Evolutionary conservation across 1,284 basidiomycete species (phyloP), one percentile per base, ranked within the genome.

Genomic region (Jaminaea rosea): DNA sequence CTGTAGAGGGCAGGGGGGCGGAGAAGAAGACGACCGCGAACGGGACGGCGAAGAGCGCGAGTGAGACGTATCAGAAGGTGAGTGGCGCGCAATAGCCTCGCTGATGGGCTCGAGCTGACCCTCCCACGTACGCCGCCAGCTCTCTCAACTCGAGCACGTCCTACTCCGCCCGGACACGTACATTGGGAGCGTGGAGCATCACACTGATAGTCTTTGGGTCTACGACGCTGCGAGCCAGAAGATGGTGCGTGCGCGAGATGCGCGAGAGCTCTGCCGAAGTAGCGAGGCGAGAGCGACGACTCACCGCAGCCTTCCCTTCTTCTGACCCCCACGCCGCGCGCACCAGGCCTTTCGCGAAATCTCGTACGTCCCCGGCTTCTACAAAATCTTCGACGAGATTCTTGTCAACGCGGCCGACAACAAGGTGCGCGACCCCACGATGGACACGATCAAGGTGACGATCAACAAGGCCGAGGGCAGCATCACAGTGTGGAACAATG

Each of bases 351-450:
- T 17, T 47, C 79, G 80, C 44, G 84, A 91, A 46, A 87, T 91
- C 62, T 88, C 83, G 60, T 98, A 86, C 72, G 92, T 97, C 2
- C 94, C 94, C 0, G 94, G 93, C 59, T 94, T 99, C 76, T 94
- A 94, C 82, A 98, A 99, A 80, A 98, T 98, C 72, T 86, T 98
- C 42, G 94, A 99, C 71, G 94, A 99, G 77, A 99, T 99, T 68
- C 80, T 99, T 5, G 94, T 99, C 66, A 99, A 99, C 74, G 94
- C 94, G 17, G 94, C 94, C 6, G 94, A 99, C 75, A 96, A 98
- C 78, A 98, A 98, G 84, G 93, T 69, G 44, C 67, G 71, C 44
- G 71, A 73, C 36, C 63, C 71, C 8, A 24, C 48, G 32, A 73
- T 73, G 71, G 64, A 64, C 58, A 55, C 58, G 11, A 62, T 73